Conservation (phyloP, 306 rosid genomes). For the Vicia sativa region DNA sequence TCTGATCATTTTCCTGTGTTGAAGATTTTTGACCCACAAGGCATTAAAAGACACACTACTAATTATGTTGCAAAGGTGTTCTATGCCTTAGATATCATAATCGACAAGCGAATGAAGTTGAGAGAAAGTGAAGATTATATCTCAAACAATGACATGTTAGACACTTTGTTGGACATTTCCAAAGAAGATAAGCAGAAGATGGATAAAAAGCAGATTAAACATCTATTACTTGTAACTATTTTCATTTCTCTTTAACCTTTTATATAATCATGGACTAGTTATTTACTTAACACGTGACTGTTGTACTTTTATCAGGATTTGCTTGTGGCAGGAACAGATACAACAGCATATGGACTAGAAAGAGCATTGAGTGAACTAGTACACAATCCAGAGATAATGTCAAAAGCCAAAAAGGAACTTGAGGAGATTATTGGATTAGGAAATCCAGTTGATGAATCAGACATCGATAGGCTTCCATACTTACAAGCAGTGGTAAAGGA, state of each 20-base stretch:
- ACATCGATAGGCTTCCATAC: slow-evolving; percentile 52
- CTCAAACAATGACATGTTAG: slow-evolving; percentile 42
- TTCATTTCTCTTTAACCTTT: not conserved
- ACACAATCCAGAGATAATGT: slow-evolving; percentile 44
- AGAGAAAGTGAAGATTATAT: slow-evolving; percentile 14
- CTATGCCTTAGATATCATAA: slow-evolving; percentile 15
- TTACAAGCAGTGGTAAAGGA: slow-evolving; percentile 63
- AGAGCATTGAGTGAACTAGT: slow-evolving; percentile 59
- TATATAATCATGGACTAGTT: not conserved
- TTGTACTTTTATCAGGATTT: slow-evolving; percentile 40
- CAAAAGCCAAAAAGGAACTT: slow-evolving; percentile 50
- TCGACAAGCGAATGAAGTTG: slow-evolving; percentile 34
- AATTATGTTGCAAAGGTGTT: slow-evolving; percentile 30
- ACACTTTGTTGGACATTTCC: slow-evolving; percentile 42
- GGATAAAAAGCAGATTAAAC: slow-evolving; percentile 30
- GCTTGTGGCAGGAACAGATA: slow-evolving; percentile 60
- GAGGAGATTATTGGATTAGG: slow-evolving; percentile 53
- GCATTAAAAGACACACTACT: slow-evolving; percentile 30
- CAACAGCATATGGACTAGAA: slow-evolving; percentile 49
- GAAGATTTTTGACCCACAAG: slow-evolving; percentile 48
- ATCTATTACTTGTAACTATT: slow-evolving; percentile 38
- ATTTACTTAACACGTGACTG: not conserved
- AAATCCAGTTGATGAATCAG: slow-evolving; percentile 55
- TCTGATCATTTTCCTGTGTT: slow-evolving; percentile 47
- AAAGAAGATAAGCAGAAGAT: slow-evolving; percentile 38